phyloP scores from a whole-genome alignment of 176 grass and related monocot species.

The Musa beccarii region DNA sequence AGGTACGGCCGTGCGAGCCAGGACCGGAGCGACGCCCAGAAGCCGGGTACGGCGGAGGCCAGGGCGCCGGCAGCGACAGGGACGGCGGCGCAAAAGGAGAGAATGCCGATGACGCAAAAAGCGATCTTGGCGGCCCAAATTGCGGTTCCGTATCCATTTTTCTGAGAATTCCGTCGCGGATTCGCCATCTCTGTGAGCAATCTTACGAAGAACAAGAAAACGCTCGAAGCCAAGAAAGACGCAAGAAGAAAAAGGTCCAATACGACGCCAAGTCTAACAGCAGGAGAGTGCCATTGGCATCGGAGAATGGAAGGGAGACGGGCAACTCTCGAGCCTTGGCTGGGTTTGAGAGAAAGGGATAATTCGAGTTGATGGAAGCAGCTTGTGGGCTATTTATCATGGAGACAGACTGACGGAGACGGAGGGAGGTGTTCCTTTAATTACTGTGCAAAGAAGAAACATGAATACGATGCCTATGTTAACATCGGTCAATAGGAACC shows the following conservation, averaged over 20 bases:
- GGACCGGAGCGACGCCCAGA: slow-evolving; percentile 27
- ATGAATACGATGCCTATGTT: too few relatives aligned
- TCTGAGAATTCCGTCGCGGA: not conserved
- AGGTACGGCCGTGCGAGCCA: slow-evolving; percentile 29
- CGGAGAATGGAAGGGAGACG: not conserved
- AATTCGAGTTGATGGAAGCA: not conserved
- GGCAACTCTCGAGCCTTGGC: not conserved
- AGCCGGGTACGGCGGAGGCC: slow-evolving; percentile 27
- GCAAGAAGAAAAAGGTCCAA: not conserved
- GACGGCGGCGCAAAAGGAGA: slow-evolving; percentile 17
- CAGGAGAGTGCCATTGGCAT: not conserved
- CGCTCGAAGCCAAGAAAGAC: not conserved
- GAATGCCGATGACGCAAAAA: slow-evolving; percentile 11
- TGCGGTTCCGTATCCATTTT: not conserved
- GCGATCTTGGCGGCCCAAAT: slow-evolving; percentile 1
- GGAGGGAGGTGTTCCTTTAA: not conserved
- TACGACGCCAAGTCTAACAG: not conserved
- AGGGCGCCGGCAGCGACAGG: slow-evolving; percentile 33
- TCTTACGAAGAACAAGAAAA: not conserved
- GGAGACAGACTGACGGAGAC: not conserved
- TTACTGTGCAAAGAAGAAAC: not conserved
- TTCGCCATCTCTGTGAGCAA: not conserved
- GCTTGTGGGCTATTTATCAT: not conserved
- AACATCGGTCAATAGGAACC: not conserved
- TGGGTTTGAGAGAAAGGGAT: not conserved